Conservation (phyloP, 1,284 basidiomycete genomes). For the Moniliophthora roreri region DNA sequence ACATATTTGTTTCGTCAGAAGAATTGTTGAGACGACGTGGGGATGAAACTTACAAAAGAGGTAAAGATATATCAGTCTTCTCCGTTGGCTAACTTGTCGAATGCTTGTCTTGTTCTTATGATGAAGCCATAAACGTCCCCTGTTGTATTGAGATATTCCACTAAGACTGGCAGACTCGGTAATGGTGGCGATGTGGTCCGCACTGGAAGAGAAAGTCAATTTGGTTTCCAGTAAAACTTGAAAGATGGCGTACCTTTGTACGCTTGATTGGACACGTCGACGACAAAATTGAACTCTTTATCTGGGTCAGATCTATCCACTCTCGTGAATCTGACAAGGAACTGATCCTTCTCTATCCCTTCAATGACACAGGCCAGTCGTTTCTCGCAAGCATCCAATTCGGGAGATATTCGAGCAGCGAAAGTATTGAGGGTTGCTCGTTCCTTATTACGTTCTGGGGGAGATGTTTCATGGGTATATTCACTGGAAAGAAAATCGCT, state of each 20-base stretch:
- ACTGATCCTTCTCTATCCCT: constrained; percentile 69
- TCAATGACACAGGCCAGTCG: constrained; percentile 68
- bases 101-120: not conserved
- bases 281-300: constrained; percentile 72
- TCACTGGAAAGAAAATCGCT: not conserved
- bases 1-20: too few species aligned
- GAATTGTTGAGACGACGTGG: not conserved
- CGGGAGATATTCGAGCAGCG: constrained; percentile 53
- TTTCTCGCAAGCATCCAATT: constrained; percentile 59
- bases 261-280: constrained; percentile 63
- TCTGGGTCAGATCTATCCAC: constrained; percentile 59
- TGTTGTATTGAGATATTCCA: constrained; percentile 1
- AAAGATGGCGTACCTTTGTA: constrained; percentile 47
- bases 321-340: constrained; percentile 72
- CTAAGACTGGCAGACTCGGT: not conserved
- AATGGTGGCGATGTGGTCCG: not conserved
- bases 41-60: not conserved
- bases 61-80: not conserved
- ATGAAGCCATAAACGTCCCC: constrained; percentile 1
- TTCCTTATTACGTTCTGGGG: constrained; percentile 70
- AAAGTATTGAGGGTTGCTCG: constrained; percentile 58
- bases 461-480: not conserved
- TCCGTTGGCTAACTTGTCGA: not conserved
- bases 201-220: not conserved
- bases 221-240: too few species aligned